Conservation (phyloP, 2,329 filamentous ascomycete species). For the Gaeumannomyces sp. region DNA sequence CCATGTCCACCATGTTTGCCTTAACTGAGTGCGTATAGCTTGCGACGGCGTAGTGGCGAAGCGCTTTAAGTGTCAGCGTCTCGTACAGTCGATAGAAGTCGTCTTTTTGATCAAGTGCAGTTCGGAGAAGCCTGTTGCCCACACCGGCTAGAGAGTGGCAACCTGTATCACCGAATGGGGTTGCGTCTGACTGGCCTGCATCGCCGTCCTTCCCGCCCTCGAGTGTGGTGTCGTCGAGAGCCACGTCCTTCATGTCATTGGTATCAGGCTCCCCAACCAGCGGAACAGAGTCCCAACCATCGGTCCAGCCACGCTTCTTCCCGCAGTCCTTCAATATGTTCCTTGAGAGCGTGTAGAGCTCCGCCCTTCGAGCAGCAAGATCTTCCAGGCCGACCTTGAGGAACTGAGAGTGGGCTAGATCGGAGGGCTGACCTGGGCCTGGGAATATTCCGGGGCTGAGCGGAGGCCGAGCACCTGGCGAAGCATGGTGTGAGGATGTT, state of each 20-base stretch:
- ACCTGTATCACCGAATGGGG: neutral
- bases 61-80: conserved; percentile 74
- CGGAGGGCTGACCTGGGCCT: conserved; percentile 32
- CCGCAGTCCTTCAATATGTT: conserved; percentile 73
- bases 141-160: conserved; percentile 37
- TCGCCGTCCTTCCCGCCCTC: conserved; percentile 16
- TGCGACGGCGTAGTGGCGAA: conserved; percentile 76
- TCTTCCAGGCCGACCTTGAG: conserved; percentile 67
- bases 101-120: conserved; percentile 54
- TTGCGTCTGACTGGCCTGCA: conserved; percentile 11
- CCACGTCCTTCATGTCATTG: conserved; percentile 51
- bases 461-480: conserved; percentile 28
- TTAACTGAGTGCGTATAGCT: conserved; percentile 73
- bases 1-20: conserved; percentile 75
- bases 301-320: conserved; percentile 64
- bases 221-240: conserved; percentile 39
- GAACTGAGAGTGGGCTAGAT: conserved; percentile 40
- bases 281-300: conserved; percentile 64
- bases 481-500: conserved; percentile 53
- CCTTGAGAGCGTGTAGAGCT: conserved; percentile 73
- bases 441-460: conserved; percentile 49
- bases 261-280: conserved; percentile 38
- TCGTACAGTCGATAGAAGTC: conserved; percentile 65
- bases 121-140: conserved; percentile 49
- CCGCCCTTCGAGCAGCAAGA: conserved; percentile 73